Conservation (phyloP, 2,329 filamentous ascomycete genomes). For the Cytospora piceicola region DNA sequence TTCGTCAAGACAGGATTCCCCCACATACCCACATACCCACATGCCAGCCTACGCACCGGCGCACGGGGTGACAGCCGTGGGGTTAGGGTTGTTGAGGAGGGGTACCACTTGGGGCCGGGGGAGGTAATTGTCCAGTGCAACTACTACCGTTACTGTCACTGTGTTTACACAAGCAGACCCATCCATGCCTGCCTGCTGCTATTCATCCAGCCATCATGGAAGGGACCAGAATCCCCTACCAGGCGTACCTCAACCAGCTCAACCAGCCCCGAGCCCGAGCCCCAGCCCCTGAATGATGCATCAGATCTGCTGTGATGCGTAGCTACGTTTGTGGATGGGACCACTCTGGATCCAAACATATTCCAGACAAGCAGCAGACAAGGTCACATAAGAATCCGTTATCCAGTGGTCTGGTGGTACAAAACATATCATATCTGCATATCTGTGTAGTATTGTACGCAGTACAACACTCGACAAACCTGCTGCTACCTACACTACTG, state of each 20-base stretch:
- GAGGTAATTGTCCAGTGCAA: neutral
- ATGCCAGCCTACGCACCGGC: neutral
- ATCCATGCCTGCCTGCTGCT: neutral
- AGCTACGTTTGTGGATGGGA: neutral
- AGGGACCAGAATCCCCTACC: constrained; percentile 9
- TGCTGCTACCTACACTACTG: no score
- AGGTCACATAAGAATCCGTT: neutral
- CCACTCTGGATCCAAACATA: neutral
- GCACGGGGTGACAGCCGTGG: constrained; percentile 1
- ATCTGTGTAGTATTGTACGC: no score
- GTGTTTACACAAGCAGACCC: no score
- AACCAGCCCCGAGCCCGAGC: neutral
- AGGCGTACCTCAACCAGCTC: neutral
- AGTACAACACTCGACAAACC: no score
- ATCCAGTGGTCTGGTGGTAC: no score
- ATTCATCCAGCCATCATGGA: neutral
- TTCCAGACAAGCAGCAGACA: neutral
- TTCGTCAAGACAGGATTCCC: neutral
- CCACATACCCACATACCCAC: neutral
- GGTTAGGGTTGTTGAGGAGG: constrained; percentile 12
- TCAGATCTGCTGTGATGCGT: constrained; percentile 1
- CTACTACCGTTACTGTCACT: no score
- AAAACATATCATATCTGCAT: no score
- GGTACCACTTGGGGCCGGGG: neutral
- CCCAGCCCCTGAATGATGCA: constrained; percentile 21